Base-by-base conservation (phyloP, 2,329 filamentous ascomycete species). In the Colletotrichum australisinense region DNA sequence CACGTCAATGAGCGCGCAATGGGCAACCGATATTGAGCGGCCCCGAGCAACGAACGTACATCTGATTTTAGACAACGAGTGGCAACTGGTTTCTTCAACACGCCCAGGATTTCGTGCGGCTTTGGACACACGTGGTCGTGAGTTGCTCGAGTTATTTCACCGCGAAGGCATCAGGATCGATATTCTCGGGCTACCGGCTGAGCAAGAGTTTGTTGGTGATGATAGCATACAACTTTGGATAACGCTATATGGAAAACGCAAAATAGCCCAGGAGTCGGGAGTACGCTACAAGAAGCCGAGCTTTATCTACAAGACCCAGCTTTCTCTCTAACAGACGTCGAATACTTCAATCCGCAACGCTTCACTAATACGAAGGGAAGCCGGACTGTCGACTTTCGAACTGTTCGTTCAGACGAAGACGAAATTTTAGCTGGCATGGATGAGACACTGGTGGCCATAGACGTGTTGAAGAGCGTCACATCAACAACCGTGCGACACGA, bases 331-430 rank as follows among this genome's bases (percentile, higher is more conserved):
- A 26, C n/a, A 14, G 49, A 53, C 4, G 49, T 53, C 49, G 9
- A 53, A 53, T 53, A 53, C 49, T 53, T 53, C n/a, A 53, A 53
- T 6, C 49, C 24, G 22, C 8, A 53, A 24, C 49, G 49, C 49
- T 53, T 53, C 4, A 53, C 49, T 14, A 53, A 53, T 26, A 5
- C n/a, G 8, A 4, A 5, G n/a, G 49, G 49, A 53, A 53, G 9
- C 26, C n/a, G n/a, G 26, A 53, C 49, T 1, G 0, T 4, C 49
- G 49, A 53, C 49, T 53, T 53, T n/a, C n/a, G 22, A 24, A 11
- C 3, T 53, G 4, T 53, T 2, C 2, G 0, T 5, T 2, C 49
- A 6, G 4, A 24, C 1, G n/a, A 24, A 9, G 4, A 14, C 24
- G 49, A 53, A 24, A 9, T 14, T 3, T 53, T 4, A 14, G 9